Base-by-base conservation (phyloP, 257 asterid species). In the Salvia miltiorrhiza region DNA sequence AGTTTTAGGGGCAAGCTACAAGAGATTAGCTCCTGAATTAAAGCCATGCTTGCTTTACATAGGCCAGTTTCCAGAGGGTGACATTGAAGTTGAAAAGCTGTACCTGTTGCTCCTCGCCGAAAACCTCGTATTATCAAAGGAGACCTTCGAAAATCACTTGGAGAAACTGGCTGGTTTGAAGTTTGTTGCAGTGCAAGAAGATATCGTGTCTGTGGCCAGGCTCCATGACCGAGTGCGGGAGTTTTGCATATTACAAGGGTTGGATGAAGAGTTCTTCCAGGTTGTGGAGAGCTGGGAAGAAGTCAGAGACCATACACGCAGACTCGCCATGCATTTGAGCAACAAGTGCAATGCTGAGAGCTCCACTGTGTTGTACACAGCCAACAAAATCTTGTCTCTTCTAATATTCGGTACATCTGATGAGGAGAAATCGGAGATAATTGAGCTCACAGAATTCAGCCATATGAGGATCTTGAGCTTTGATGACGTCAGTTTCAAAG, bases 31-130 rank as follows among this genome's bases (percentile, higher is more conserved):
- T 1, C 20, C 47, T 35, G 26, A 44, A 0, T 30, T 67, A 58
- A 78, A 81, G 69, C 76, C 72, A 9, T 78, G 73, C 30, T 73
- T 80, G 28, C 78, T 76, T 1, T 78, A 76, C 24, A 32, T 84
- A 58, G 79, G 81, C 12, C 60, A 5, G 17, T 84, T 81, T 16
- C 77, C 79, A 0, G 6, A 19, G 0, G 19, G 19, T 4, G 7
- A 44, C 50, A 14, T 44, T 2, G 19, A 14, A 5, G 1, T 44
- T 5, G 9, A 44, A 1, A 44, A 44, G 50, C 19, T 44, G 9
- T 14, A 44, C 50, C 50, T 44, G 0, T 14, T 44, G 50, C 50
- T 44, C 50, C 0, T 5, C 8, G 50, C 50, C 0, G 50, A 44
- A n/a, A 14, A 44, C 50, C 50, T 26, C 9, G 3, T 26, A 26